Evolutionary conservation across 2,329 filamentous ascomycete species (phyloP), one percentile per base, ranked within the genome.

Genomic region (Blastomyces parvus): DNA sequence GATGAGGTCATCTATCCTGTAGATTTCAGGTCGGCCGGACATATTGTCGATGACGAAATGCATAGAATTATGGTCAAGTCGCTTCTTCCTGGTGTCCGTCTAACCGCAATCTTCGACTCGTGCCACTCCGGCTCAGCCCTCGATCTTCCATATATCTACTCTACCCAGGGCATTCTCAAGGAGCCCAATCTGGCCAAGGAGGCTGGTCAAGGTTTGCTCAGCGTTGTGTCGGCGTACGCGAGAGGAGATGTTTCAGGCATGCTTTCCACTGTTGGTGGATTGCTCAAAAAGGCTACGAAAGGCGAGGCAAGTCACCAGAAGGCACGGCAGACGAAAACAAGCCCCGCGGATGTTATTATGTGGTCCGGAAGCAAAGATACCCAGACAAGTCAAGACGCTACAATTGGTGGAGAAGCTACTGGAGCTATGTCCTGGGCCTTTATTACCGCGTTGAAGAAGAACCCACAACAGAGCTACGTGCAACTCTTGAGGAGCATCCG

Each of bases 341-440:
- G 89, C 62, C 88, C 92, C 1, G 94, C 94, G 50, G 94, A 99
- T 76, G 94, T 99, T 40, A 86, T 99, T 74, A 96, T 97, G 90
- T 96, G 92, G 89, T 96, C 90, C 65, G 94, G 94, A 63, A 95
- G 90, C 79, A 97, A 96, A 78, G 94, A 99, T 73, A 86, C 88
- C 66, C 94, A 97, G 78, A 99, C 94, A 70, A 96, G 91, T 64
- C 89, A 91, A 78, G 94, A 99, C 75, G 92, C 94, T 14, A 89
- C 86, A 36, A 97, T 97, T 68, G 85, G 83, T 53, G 86, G 90
- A 63, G 84, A 97, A 78, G 93, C 94, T 42, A 99, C 94, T 0
- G 94, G 94, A 62, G 94, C 94, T 76, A 97, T 99, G 94, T 96
- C 91, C 3, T 97, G 89, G 86, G 94, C 94, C 1, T 99, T 99